Evolutionary conservation across 108 stramenopile genomes (phyloP), one percentile per base, ranked within the genome.

Genomic region (Chaetoceros muelleri): DNA sequence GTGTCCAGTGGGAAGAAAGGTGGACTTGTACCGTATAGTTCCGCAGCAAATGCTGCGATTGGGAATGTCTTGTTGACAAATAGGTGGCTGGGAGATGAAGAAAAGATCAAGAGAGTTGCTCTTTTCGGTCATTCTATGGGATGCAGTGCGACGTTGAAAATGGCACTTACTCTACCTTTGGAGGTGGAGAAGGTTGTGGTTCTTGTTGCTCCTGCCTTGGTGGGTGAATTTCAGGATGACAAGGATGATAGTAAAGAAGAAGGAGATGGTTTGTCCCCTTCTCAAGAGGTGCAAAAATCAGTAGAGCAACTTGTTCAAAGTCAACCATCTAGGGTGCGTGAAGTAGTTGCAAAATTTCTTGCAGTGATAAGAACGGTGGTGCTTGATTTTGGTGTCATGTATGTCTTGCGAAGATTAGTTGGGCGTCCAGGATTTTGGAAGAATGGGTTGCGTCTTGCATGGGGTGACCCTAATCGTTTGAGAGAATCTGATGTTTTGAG

Each of bases 61-160:
- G 73, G 76, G 20, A 27, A 76, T 24, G 46, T 61, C 10, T 44
- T 69, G 44, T 29, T 76, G 44, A n/a, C n/a, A n/a, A 49, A 57
- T 5, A 54, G 48, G 48, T 54, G 62, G 25, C 26, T 47, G 51
- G 18, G 2, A 25, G 55, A 22, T 30, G 53, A 31, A 53, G 56
- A 70, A 13, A 55, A 47, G n/a, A n/a, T 20, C 7, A 65, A 55
- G n/a, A 30, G 51, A 16, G 69, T 85, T n/a, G 60, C 66, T 7
- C 70, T 90, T 16, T 59, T 90, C 48, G 89, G 89, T 24, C 89
- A 90, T 64, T 81, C 79, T 31, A 79, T 90, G 80, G 89, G 89
- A 21, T 53, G 67, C 47, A 61, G 75, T 13, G 59, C 84, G 10
- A 79, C 80, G 0, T 57, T 90, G 53, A 44, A 67, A 23, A 82